These are phyloP conservation scores for Gremmenia infestans DNA, from an alignment of 2,329 filamentous ascomycete species.

Conservation along the genomic window DNA sequence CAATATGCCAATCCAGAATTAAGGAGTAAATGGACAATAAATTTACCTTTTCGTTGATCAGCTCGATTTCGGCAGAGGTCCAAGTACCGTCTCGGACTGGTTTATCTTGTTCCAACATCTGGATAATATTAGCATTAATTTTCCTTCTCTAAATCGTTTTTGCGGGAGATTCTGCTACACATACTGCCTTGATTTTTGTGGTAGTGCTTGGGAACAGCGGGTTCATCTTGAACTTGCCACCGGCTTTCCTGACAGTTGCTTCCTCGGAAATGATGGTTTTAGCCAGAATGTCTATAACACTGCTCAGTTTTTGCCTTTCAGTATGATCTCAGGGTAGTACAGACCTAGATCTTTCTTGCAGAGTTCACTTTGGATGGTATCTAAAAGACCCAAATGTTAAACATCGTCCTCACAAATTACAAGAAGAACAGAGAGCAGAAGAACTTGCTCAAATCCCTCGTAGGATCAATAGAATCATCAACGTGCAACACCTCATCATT, in stretches of 20 bases:
- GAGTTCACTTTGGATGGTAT: conserved; percentile 37
- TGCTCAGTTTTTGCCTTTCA: neutral
- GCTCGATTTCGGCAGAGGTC: conserved; percentile 39
- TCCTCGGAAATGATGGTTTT: conserved; percentile 38
- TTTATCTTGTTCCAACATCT: conserved; percentile 38
- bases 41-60: conserved; percentile 42
- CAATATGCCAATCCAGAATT: neutral
- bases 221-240: conserved; percentile 42
- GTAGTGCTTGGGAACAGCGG: conserved; percentile 41
- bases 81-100: conserved; percentile 40
- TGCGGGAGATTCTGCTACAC: neutral
- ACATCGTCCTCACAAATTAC: neutral
- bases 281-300: conserved; percentile 34
- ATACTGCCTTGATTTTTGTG: conserved; percentile 36
- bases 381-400: conserved; percentile 21
- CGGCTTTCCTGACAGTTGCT: conserved; percentile 37
- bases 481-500: conserved; percentile 43
- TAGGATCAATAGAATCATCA: conserved; percentile 43
- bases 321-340: neutral
- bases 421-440: neutral
- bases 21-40: neutral
- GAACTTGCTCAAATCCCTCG: conserved; percentile 37
- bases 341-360: conserved; percentile 38
- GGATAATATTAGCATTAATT: neutral
- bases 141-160: neutral